Percentiles rank a stretch among this genome's conserved stretches.
Conservation (phyloP, 23 red algal genomes). For the Chondrus crispus region DNA sequence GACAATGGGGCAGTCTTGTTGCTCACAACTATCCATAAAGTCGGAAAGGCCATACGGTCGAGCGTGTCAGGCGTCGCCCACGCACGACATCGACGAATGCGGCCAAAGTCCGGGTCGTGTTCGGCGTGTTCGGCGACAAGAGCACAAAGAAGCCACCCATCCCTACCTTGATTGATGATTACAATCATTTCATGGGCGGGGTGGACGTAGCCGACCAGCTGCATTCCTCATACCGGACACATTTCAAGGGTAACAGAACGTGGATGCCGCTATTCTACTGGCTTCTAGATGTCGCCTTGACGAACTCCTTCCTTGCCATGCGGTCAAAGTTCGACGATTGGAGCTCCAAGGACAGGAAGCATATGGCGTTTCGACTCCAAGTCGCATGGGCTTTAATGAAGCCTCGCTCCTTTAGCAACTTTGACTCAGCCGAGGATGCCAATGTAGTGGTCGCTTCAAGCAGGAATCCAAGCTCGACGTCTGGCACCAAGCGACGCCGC, state of each 20-base stretch:
- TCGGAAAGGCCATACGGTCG: neutral
- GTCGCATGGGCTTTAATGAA: too few species aligned
- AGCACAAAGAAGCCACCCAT: neutral
- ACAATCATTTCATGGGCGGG: neutral
- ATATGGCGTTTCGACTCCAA: too few species aligned
- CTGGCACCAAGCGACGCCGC: too few species aligned
- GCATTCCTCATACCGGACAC: neutral
- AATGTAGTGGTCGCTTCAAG: too few species aligned
- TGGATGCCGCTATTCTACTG: conserved; percentile 4
- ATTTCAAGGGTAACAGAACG: neutral
- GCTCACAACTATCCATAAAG: neutral
- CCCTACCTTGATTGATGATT: neutral
- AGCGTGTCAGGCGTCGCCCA: neutral
- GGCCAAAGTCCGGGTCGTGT: neutral
- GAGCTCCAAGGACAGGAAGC: too few species aligned
- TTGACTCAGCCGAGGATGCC: too few species aligned
- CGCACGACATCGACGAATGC: neutral
- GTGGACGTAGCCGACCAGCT: conserved; percentile 4
- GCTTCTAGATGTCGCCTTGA: neutral
- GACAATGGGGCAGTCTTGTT: neutral
- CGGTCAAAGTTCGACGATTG: neutral
- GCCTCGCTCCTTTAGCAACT: too few species aligned
- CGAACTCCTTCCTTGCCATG: neutral
- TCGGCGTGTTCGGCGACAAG: neutral
- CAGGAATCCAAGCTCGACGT: too few species aligned